Evolutionary conservation across 768 basidiomycete species (phyloP).

Genomic region (Imleria badia): DNA sequence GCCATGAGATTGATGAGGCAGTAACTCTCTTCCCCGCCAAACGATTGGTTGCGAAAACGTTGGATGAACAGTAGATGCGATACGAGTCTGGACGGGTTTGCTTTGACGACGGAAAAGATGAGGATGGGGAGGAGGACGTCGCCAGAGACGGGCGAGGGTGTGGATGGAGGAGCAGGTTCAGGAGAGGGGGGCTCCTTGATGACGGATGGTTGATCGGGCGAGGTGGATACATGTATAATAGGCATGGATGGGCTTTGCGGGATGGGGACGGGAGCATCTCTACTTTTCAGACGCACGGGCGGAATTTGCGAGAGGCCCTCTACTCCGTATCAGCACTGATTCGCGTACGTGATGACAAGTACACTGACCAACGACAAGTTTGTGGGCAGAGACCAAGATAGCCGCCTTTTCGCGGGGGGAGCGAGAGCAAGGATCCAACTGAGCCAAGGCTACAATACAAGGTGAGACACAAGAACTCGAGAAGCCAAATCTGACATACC

Average conservation of each 20-base stretch:
- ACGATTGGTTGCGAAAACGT: slow-evolving; percentile 30
- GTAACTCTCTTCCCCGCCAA: slow-evolving; percentile 76
- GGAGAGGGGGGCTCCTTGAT: slow-evolving; percentile 9
- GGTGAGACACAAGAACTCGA: slow-evolving; percentile 21
- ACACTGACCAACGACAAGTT: slow-evolving; percentile 71
- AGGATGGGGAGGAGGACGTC: slow-evolving; percentile 91
- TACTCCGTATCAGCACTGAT: slow-evolving; percentile 27
- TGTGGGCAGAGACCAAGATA: slow-evolving; percentile 81
- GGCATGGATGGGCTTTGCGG: slow-evolving; percentile 8
- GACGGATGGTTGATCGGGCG: background rate
- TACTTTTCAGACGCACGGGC: slow-evolving; percentile 70
- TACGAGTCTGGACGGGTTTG: slow-evolving; percentile 83
- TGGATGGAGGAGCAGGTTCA: slow-evolving; percentile 10
- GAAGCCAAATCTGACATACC: slow-evolving; percentile 46
- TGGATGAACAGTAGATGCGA: slow-evolving; percentile 44
- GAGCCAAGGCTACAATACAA: slow-evolving; percentile 46
- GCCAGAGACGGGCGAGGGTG: slow-evolving; percentile 63
- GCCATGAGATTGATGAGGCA: slow-evolving; percentile 95
- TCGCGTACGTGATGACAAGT: background rate
- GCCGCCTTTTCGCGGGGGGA: slow-evolving; percentile 79
- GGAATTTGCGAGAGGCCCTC: slow-evolving; percentile 77
- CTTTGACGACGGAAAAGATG: slow-evolving; percentile 91
- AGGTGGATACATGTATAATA: slow-evolving; percentile 4
- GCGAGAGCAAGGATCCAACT: slow-evolving; percentile 46
- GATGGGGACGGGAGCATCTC: slow-evolving; percentile 32